These are phyloP conservation scores for Raffaelea deltoideospora DNA, from an alignment of 2,329 filamentous ascomycete species.

Conservation along the genomic window DNA sequence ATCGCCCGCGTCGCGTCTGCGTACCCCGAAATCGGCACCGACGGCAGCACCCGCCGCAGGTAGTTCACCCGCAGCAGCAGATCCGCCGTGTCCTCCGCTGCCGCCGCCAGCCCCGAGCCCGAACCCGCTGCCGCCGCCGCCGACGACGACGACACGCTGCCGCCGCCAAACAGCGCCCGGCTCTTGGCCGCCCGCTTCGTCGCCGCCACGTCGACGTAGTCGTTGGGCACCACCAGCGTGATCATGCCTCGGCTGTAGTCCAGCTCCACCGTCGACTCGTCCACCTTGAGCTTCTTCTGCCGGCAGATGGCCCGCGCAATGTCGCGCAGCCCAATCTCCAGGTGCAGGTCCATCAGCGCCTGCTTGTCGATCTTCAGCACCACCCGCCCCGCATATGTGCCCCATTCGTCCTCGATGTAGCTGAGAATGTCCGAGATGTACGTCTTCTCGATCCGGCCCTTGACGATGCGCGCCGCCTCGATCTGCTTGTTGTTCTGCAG, in stretches of 20 bases:
- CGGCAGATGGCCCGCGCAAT: constrained; percentile 64
- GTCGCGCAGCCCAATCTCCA: constrained; percentile 60
- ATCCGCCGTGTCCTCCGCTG: constrained; percentile 36
- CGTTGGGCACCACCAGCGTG: constrained; percentile 53
- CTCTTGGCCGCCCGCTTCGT: constrained; percentile 30
- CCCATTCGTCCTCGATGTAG: constrained; percentile 81
- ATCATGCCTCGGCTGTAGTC: constrained; percentile 48
- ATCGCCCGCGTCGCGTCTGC: constrained; percentile 74
- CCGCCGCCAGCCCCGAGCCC: constrained; percentile 23
- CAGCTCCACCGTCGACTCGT: constrained; percentile 39
- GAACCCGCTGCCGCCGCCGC: constrained; percentile 15
- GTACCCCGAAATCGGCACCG: constrained; percentile 81
- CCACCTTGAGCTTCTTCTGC: constrained; percentile 72
- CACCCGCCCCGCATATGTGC: constrained; percentile 58
- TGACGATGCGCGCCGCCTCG: constrained; percentile 74
- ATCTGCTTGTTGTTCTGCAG: constrained; percentile 62
- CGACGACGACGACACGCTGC: constrained; percentile 25
- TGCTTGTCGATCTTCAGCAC: constrained; percentile 69
- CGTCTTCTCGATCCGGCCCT: constrained; percentile 89
- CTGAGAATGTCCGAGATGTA: constrained; percentile 68
- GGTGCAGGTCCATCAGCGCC: constrained; percentile 63
- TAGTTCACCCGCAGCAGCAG: constrained; percentile 69
- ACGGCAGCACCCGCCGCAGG: constrained; percentile 66
- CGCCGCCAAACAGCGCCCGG: no score
- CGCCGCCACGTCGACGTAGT: constrained; percentile 29